Conservation (phyloP, 108 stramenopile species). For the Skeletonema potamos region DNA sequence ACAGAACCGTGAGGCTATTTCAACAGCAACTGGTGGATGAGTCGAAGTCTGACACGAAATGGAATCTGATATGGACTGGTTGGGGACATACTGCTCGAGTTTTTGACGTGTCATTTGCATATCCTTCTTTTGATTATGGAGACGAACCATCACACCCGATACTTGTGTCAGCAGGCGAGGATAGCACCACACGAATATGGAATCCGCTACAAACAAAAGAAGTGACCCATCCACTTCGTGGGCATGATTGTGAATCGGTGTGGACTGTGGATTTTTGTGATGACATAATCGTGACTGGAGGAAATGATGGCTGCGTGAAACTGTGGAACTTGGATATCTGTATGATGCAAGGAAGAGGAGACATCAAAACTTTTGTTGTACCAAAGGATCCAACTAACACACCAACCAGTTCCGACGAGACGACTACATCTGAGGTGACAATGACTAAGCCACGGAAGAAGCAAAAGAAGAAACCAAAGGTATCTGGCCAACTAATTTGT, state of each 20-base stretch:
- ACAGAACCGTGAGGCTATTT: constrained; percentile 74
- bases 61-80: constrained; percentile 55
- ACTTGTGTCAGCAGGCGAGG: constrained; percentile 67
- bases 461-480: constrained; percentile 40
- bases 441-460: constrained; percentile 13
- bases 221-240: constrained; percentile 30
- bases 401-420: background rate
- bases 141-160: background rate
- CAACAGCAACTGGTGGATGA: background rate
- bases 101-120: constrained; percentile 61
- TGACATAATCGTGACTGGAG: constrained; percentile 52
- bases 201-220: constrained; percentile 34
- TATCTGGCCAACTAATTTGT: constrained; percentile 47
- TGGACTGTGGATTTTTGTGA: constrained; percentile 58
- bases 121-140: background rate
- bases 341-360: constrained; percentile 5
- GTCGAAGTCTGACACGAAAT: constrained; percentile 1
- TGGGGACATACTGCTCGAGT: constrained; percentile 81
- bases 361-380: constrained; percentile 5
- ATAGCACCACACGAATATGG: constrained; percentile 72
- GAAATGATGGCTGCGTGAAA: constrained; percentile 69
- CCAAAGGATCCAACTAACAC: constrained; percentile 10
- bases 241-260: constrained; percentile 45
- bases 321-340: constrained; percentile 42
- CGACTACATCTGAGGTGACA: background rate